Evolutionary conservation across 2,329 filamentous ascomycete species (phyloP), one percentile per base, ranked within the genome.

Genomic region (Paraphaeosphaeria minitans): DNA sequence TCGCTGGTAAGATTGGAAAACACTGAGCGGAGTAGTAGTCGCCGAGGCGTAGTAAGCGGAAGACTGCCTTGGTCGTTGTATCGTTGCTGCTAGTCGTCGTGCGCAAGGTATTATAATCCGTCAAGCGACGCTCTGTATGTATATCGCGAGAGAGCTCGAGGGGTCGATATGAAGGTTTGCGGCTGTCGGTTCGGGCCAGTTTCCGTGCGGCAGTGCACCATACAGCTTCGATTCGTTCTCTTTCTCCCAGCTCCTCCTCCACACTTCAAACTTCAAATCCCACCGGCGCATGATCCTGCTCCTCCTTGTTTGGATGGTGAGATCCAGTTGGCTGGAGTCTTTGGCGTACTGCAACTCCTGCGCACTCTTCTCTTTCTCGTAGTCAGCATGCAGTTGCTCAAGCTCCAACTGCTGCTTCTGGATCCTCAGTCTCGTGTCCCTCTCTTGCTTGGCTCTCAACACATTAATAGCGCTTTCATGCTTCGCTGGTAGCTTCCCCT

Each of bases 391-490:
- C 43, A 80, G 53, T 21, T 77, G 72, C 31, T 70, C 66, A 2
- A 79, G 54, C 54, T 80, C 79, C n/a, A 68, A 64, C 22, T 78
- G 71, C 56, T 81, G 79, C 51, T 77, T 72, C 50, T 76, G 69
- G 6, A 71, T 53, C 21, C 76, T 75, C 8, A 67, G 59, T 49
- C 74, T 74, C 46, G 75, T 67, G 8, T 78, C 72, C 33, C 78
- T 67, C 43, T 76, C 75, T 65, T 83, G 81, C 58, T 78, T 75
- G 22, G 78, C 80, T 12, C 80, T 71, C 8, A 82, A 62, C 7
- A 82, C 79, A 48, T 81, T 81, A 64, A 82, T 81, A 13, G 78
- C 79, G 52, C 75, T 78, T 21, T 75, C 72, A 49, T 83, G 80
- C 62, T 77, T 78, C 10, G 65, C 67, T 7, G 77, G 76, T 51